Evolutionary conservation across 495 filamentous ascomycete genomes (phyloP).

Genomic region (Pyrenopolyporus hunteri): DNA sequence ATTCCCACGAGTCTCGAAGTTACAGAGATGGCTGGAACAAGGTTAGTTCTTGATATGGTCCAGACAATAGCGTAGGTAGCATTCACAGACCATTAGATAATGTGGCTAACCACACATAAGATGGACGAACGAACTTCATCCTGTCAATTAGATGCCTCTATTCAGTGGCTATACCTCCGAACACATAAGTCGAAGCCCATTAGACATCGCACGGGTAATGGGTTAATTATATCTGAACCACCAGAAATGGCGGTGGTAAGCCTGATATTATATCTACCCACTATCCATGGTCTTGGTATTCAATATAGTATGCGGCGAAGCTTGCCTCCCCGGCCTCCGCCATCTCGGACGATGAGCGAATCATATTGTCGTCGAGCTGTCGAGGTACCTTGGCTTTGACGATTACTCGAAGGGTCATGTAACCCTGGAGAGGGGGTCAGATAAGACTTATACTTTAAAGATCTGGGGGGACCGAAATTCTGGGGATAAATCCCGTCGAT

Average conservation of each 20-base stretch:
- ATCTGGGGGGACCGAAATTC: background rate
- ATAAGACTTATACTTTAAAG: slow-evolving; percentile 12
- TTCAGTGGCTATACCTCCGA: background rate
- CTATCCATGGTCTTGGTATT: background rate
- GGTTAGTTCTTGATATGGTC: slow-evolving; percentile 2
- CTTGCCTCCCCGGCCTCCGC: slow-evolving; percentile 1
- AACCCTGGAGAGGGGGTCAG: slow-evolving; percentile 33
- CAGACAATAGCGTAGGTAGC: background rate
- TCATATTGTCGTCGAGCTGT: slow-evolving; percentile 19
- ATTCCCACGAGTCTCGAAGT: slow-evolving; percentile 41
- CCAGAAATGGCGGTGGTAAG: background rate
- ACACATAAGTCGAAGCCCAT: background rate
- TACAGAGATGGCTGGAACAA: slow-evolving; percentile 7
- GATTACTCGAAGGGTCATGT: slow-evolving; percentile 21
- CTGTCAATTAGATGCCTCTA: slow-evolving; percentile 1
- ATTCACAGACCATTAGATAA: slow-evolving; percentile 26
- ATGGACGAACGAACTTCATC: slow-evolving; percentile 3
- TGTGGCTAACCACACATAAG: slow-evolving; percentile 10
- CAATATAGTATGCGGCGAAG: slow-evolving; percentile 10
- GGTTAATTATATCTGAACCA: background rate
- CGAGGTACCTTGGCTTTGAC: slow-evolving; percentile 7
- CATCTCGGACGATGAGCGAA: slow-evolving; percentile 16
- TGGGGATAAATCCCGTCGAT: background rate
- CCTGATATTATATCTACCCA: slow-evolving; percentile 11
- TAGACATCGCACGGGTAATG: background rate